Conservation (phyloP, 2,329 filamentous ascomycete species). For the Fusarium pseudonygamai region DNA sequence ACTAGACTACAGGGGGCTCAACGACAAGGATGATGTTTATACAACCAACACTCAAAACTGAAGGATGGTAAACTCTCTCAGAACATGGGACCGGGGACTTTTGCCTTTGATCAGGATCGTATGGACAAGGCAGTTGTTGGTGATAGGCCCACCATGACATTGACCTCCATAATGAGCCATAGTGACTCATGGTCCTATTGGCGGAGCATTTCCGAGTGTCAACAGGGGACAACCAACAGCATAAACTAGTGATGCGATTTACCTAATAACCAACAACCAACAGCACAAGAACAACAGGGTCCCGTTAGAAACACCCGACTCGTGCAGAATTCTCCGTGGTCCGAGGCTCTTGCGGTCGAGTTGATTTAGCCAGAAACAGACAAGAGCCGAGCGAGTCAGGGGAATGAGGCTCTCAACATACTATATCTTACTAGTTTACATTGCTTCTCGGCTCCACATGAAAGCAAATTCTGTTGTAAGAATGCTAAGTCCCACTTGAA, state of each 20-base stretch:
- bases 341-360: no score
- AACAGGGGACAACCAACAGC: not conserved
- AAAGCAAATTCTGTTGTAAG: no score
- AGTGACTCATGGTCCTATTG: not conserved
- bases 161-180: not conserved
- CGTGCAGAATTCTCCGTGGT: not conserved
- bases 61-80: not conserved
- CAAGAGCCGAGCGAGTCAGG: not conserved
- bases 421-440: not conserved
- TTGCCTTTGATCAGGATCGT: not conserved
- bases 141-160: not conserved
- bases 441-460: not conserved
- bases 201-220: not conserved
- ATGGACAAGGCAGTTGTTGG: not conserved
- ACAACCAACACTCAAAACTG: not conserved
- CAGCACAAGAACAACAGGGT: not conserved
- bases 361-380: not conserved
- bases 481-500: not conserved
- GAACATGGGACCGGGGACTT: not conserved
- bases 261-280: not conserved
- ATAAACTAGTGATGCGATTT: not conserved
- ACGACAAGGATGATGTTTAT: not conserved
- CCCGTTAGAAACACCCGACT: not conserved
- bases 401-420: no score
- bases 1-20: not conserved